Conservation (phyloP, 2,329 filamentous ascomycete genomes). For the Pyricularia sp. region DNA sequence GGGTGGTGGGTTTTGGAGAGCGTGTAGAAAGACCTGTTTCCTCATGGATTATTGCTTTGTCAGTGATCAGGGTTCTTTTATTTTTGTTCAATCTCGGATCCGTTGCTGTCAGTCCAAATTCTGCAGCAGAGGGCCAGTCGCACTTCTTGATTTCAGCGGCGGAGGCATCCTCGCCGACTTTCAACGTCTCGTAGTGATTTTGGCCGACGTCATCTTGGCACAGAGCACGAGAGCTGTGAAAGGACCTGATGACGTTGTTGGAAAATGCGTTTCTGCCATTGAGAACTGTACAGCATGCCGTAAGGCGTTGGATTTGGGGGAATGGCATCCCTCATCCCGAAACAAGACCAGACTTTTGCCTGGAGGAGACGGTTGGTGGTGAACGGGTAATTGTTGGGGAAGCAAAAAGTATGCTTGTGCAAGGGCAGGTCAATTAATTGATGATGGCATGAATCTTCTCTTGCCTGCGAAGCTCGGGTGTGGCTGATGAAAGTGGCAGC, state of each 20-base stretch:
- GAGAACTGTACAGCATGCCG: conserved; percentile 14
- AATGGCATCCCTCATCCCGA: conserved; percentile 55
- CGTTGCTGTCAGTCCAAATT: neutral
- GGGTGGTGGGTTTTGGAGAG: conserved; percentile 91
- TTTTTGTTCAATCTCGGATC: neutral
- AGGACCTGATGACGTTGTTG: conserved; percentile 8
- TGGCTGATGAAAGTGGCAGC: neutral
- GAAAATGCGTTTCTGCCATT: conserved; percentile 6
- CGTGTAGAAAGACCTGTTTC: conserved; percentile 64
- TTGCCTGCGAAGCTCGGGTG: neutral
- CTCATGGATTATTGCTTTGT: neutral
- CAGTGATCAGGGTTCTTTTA: neutral
- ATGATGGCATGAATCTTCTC: neutral
- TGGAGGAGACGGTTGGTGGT: neutral
- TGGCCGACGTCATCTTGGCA: conserved; percentile 18
- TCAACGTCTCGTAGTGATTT: conserved; percentile 78
- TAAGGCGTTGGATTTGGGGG: conserved; percentile 23
- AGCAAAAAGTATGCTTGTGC: neutral
- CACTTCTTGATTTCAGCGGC: conserved; percentile 77
- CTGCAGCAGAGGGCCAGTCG: conserved; percentile 1
- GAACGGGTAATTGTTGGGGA: neutral
- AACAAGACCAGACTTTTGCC: neutral
- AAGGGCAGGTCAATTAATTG: neutral
- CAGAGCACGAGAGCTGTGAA: conserved; percentile 20
- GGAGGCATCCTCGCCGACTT: conserved; percentile 61